Evolutionary conservation across 1,284 basidiomycete genomes (phyloP), one percentile per base, ranked within the genome.

Genomic region (Hymenochaete sp.): DNA sequence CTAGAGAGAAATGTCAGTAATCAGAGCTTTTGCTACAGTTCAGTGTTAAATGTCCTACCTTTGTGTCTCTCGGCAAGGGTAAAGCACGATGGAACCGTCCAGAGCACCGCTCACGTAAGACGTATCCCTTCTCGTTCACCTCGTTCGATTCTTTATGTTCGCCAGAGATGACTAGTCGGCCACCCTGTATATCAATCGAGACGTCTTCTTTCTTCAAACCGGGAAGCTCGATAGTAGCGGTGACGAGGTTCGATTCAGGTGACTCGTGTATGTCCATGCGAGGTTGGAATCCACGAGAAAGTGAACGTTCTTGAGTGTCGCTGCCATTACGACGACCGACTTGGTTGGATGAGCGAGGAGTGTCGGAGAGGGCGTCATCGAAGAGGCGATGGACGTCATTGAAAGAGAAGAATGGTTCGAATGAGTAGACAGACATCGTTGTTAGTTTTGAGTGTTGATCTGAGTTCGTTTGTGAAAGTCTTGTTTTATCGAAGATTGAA

Each of bases 351-450:
- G 16, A 27, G 27, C 22, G 27, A 11, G n/a, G 44, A 29, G 36
- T 57, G 41, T 35, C 29, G 10, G 37, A 21, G 11, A 71, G 59
- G 1, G 68, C 63, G 27, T 74, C 67, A 51, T 75, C 71, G 44
- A 76, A 63, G 55, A 75, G 60, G 49, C 67, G 69, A 29, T 71
- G 69, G 38, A 74, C 66, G 50, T 72, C 68, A 38, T 55, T 53
- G 42, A 60, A 53, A 31, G 53, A 54, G 54, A 66, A 67, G 62
- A 70, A 66, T 19, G 73, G 71, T 44, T 75, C 70, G 60, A 71
- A 71, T 57, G 64, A 67, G 52, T 42, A 56, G 44, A 67, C 22
- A 43, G 68, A 67, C 55, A 66, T 66, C 18, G 26, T 46, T 4
- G 6, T 45, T 22, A 18, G 28, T 31, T 14, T 31, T 31, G 28